Percentiles rank a stretch among this genome's conserved stretches.
phyloP scores from a whole-genome alignment of 2,329 filamentous ascomycete genomes.

The Chrysosporium queenslandicum region DNA sequence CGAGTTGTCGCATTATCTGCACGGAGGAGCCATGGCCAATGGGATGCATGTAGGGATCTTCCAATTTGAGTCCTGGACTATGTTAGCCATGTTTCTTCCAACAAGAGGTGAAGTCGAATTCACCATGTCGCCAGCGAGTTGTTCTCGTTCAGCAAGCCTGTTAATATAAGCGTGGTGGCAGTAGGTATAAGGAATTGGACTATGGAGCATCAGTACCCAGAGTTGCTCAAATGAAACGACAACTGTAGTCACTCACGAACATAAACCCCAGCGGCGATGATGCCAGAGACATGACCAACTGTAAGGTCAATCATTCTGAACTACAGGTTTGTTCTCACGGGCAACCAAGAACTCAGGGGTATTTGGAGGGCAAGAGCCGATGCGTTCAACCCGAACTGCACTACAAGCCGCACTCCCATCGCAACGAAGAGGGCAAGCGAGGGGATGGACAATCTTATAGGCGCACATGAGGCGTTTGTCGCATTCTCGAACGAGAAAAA shows the following conservation, averaged over 20 bases:
- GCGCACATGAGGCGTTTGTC: too few species aligned
- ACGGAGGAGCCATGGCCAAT: constrained; percentile 37
- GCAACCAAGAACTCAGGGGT: neutral
- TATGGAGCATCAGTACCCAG: constrained; percentile 15
- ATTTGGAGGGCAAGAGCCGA: neutral
- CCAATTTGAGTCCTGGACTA: constrained; percentile 29
- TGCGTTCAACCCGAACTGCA: neutral
- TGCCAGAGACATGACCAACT: constrained; percentile 33
- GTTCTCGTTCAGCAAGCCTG: constrained; percentile 29
- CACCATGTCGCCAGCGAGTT: constrained; percentile 26
- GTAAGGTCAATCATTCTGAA: constrained; percentile 20
- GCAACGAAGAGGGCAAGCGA: neutral
- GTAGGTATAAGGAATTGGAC: constrained; percentile 33
- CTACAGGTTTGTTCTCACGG: neutral
- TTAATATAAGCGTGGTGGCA: constrained; percentile 30
- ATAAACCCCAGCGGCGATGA: constrained; percentile 33
- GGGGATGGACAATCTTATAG: too few species aligned
- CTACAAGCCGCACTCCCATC: neutral
- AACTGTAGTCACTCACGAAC: constrained; percentile 20
- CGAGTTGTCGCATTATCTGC: constrained; percentile 29
- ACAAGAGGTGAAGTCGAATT: neutral
- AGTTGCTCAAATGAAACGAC: neutral
- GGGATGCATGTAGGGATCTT: constrained; percentile 31
- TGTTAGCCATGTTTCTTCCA: neutral
- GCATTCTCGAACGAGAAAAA: too few species aligned